Conservation (phyloP, 768 basidiomycete genomes). For the Aureoboletus auriporus region DNA sequence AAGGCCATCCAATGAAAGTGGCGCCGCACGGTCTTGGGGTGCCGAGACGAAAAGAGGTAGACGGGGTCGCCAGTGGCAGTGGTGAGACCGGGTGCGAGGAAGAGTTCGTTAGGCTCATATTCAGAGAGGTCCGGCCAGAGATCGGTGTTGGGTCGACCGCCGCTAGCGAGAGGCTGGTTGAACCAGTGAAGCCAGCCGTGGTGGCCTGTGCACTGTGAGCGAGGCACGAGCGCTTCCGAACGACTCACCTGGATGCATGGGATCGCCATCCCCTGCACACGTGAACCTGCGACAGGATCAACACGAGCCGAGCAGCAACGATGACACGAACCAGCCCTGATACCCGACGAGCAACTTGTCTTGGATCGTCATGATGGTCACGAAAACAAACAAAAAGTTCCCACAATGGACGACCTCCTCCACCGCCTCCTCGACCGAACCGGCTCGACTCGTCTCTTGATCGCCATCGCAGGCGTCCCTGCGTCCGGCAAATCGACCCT, state of each 20-base stretch:
- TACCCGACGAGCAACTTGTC: slow-evolving; percentile 84
- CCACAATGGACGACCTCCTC: too few relatives aligned
- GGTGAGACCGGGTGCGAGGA: slow-evolving; percentile 62
- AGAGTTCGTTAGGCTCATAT: slow-evolving; percentile 69
- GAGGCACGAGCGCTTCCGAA: not conserved
- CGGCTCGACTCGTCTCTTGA: slow-evolving; percentile 45
- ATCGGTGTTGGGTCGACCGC: slow-evolving; percentile 71
- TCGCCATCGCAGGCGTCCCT: slow-evolving; percentile 76
- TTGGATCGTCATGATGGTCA: slow-evolving; percentile 78
- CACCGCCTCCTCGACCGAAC: too few relatives aligned
- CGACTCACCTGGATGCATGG: slow-evolving; percentile 52
- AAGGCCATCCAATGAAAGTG: slow-evolving; percentile 70
- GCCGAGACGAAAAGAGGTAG: slow-evolving; percentile 73
- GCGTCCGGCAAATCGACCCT: slow-evolving; percentile 87
- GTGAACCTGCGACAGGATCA: slow-evolving; percentile 51
- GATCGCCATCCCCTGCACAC: slow-evolving; percentile 64
- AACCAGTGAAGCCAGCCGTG: slow-evolving; percentile 91
- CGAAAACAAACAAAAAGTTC: too few relatives aligned
- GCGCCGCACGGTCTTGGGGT: slow-evolving; percentile 68
- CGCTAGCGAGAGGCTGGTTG: slow-evolving; percentile 58
- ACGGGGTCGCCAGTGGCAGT: slow-evolving; percentile 54
- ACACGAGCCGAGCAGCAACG: too few relatives aligned
- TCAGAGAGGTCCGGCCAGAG: slow-evolving; percentile 76
- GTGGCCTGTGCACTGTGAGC: slow-evolving; percentile 41
- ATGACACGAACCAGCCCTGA: slow-evolving; percentile 65